Percentiles rank a stretch among this genome's conserved stretches.
These are phyloP conservation scores for Crithidia sp. DNA, from an alignment of 208 protist genomes.

Conservation along the genomic window DNA sequence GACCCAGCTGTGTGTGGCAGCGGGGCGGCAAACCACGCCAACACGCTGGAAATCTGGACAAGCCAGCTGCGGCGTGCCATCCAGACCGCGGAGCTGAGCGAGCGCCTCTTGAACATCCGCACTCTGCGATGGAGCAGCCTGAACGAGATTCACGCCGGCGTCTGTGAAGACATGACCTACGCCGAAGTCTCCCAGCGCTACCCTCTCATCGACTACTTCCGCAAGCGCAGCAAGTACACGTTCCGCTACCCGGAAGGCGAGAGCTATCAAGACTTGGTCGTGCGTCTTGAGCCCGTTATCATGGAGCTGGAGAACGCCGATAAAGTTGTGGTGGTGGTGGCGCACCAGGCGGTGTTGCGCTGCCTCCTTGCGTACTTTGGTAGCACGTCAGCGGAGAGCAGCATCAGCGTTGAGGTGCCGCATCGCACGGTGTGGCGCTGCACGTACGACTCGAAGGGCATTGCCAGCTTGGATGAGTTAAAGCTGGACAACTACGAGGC, in stretches of 20 bases:
- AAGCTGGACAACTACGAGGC: conserved; percentile 52
- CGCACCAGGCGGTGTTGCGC: conserved; percentile 85
- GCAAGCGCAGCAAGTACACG: conserved; percentile 82
- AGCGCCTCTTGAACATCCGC: conserved; percentile 70
- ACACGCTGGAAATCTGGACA: conserved; percentile 84
- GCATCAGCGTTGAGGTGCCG: conserved; percentile 74
- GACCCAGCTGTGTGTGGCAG: not conserved
- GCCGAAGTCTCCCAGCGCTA: conserved; percentile 73
- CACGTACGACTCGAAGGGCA: conserved; percentile 85
- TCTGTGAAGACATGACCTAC: conserved; percentile 90
- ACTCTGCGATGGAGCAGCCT: conserved; percentile 83
- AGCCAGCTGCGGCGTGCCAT: conserved; percentile 85
- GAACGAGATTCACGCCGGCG: conserved; percentile 90
- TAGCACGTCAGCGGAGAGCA: conserved; percentile 79
- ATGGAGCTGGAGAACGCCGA: conserved; percentile 91
- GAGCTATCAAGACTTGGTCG: conserved; percentile 90
- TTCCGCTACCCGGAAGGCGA: conserved; percentile 91
- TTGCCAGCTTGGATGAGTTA: conserved; percentile 78
- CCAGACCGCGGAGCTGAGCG: conserved; percentile 77
- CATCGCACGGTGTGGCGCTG: conserved; percentile 89
- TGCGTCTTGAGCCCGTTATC: conserved; percentile 90
- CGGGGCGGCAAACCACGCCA: conserved; percentile 16
- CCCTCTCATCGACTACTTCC: conserved; percentile 81
- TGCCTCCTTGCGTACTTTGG: conserved; percentile 89
- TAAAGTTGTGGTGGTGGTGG: conserved; percentile 83